Evolutionary conservation across 2,329 filamentous ascomycete genomes (phyloP), one percentile per base, ranked within the genome.

Genomic region (Diaporthe ilicicola): DNA sequence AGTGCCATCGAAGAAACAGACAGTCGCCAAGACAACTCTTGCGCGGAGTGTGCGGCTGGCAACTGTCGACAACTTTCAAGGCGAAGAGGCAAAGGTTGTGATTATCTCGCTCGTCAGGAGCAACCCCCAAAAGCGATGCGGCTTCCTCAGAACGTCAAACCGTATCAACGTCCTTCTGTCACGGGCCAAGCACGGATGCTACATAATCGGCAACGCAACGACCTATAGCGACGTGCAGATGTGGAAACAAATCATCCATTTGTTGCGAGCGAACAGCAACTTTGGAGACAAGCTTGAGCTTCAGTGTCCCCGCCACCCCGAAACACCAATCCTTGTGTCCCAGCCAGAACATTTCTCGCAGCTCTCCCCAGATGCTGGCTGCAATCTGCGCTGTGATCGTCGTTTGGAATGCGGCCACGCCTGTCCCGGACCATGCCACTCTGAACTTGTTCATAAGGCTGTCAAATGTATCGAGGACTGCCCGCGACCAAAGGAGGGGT

Each of bases 1-100:
- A 15, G 10, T 2, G 0, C 42, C 53, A 42, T 0, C 56, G 46
- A 10, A 7, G 10, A 10, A 13, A n/a, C 29, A 27, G 61, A 39
- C 12, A 1, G 34, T 74, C 1, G 51, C 72, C 54, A 87, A 85
- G 76, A 82, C 80, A 5, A 83, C 80, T 0, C 80, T 90, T 0
- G 76, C 85, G 0, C 81, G 87, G 29, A 82, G 81, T 1, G 77
- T 92, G 3, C 81, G 88, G 5, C 78, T 91, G 0, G 90, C 91
- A 0, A 94, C 91, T 0, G 87, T 94, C 0, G 91, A 93, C 77
- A 94, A 94, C 73, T 94, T 93, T 69, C 92, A 95, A 75, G 93
- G 92, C 0, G 92, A 95, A 76, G 92, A 95, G 75, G 90, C 89
- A 1, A 91, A 93, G 65, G 82, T 95, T 10, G 84, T 95, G 0